Percentiles rank a stretch among this genome's conserved stretches.
phyloP scores from a whole-genome alignment of 495 filamentous ascomycete genomes.

The Hypoxylon lenormandii region DNA sequence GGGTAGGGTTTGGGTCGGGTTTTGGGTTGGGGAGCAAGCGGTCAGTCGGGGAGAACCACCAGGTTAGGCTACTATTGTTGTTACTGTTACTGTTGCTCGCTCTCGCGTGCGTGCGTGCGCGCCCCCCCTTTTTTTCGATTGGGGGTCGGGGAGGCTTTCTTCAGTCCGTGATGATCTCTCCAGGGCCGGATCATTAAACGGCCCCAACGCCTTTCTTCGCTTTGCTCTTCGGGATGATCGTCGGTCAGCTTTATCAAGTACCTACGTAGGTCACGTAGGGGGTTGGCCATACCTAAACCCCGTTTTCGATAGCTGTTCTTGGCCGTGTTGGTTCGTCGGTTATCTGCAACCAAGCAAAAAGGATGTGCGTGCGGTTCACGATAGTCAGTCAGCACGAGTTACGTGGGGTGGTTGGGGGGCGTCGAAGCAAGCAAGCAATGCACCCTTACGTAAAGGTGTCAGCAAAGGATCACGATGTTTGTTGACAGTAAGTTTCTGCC shows the following conservation, averaged over 20 bases:
- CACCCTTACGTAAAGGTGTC: slow-evolving; percentile 20
- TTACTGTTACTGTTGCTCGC: no score
- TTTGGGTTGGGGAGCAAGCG: not conserved
- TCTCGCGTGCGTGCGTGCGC: no score
- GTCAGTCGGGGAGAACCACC: slow-evolving; percentile 2
- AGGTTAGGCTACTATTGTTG: no score
- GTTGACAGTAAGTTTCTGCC: not conserved
- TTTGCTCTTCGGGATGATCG: slow-evolving; percentile 15
- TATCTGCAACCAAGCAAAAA: slow-evolving; percentile 1
- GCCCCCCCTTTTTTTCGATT: no score
- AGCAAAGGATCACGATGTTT: slow-evolving; percentile 12
- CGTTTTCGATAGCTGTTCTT: no score
- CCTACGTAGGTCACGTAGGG: slow-evolving; percentile 10
- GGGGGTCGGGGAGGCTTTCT: no score
- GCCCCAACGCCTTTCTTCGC: no score
- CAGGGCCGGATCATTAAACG: no score
- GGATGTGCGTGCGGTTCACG: not conserved
- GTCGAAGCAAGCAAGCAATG: not conserved
- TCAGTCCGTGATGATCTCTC: no score
- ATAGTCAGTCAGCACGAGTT: not conserved
- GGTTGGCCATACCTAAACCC: slow-evolving; percentile 10
- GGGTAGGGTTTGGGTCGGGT: not conserved
- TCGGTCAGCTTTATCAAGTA: not conserved
- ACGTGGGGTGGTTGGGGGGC: not conserved
- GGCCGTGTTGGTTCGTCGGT: not conserved